Conservation (phyloP, 495 filamentous ascomycete genomes). For the Daldinia concentrica region DNA sequence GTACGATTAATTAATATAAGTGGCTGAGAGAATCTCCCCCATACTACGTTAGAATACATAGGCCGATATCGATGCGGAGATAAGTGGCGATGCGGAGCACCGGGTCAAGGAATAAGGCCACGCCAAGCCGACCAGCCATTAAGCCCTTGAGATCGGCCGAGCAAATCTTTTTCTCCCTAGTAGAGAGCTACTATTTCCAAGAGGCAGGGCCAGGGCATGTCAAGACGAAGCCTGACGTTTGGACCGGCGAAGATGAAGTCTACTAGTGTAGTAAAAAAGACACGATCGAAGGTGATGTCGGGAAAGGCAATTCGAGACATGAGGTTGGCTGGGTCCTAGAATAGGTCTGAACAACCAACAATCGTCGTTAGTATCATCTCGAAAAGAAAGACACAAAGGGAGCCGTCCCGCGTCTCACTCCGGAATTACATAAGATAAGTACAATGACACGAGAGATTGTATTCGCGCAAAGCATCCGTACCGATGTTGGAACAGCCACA, state of each 20-base stretch:
- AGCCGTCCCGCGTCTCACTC: slow-evolving; percentile 28
- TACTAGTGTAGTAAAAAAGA: background rate
- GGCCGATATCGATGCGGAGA: slow-evolving; percentile 46
- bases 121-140: slow-evolving; percentile 42
- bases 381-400: slow-evolving; percentile 27
- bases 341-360: slow-evolving; percentile 30
- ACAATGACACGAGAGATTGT: slow-evolving; percentile 24
- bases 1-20: slow-evolving; percentile 39
- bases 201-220: background rate
- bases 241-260: background rate
- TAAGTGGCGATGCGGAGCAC: slow-evolving; percentile 42
- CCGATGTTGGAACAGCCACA: slow-evolving; percentile 41
- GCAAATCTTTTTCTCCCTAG: slow-evolving; percentile 18
- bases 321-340: slow-evolving; percentile 11
- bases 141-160: slow-evolving; percentile 35
- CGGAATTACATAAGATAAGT: slow-evolving; percentile 39
- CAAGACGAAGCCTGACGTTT: background rate
- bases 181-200: slow-evolving; percentile 5
- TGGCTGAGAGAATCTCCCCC: slow-evolving; percentile 30
- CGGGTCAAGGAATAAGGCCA: slow-evolving; percentile 39
- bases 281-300: background rate
- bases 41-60: slow-evolving; percentile 30
- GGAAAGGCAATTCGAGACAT: slow-evolving; percentile 17
- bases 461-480: slow-evolving; percentile 37
- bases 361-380: slow-evolving; percentile 19